phyloP scores from a whole-genome alignment of 768 basidiomycete genomes.

The Amanita exitialis region DNA sequence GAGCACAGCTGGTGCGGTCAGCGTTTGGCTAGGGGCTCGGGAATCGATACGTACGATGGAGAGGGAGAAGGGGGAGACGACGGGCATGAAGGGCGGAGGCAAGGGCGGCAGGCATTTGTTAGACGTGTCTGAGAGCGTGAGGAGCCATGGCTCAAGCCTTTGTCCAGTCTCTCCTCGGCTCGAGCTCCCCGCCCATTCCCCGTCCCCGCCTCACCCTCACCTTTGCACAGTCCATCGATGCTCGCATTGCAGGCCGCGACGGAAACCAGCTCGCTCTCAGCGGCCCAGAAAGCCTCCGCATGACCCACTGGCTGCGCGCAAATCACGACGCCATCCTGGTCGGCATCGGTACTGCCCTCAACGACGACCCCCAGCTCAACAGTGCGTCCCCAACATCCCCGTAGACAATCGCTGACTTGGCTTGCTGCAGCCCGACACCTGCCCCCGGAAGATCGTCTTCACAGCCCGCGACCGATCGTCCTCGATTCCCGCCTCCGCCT shows the following conservation, averaged over 20 bases:
- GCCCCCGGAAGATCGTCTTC: slow-evolving; percentile 29
- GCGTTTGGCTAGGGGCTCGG: background rate
- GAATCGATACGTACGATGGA: background rate
- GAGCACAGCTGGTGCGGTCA: background rate
- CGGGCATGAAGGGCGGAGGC: background rate
- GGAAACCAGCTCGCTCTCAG: slow-evolving; percentile 76
- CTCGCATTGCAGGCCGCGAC: slow-evolving; percentile 69
- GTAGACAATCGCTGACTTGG: background rate
- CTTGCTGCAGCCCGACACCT: slow-evolving; percentile 42
- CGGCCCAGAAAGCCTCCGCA: slow-evolving; percentile 77
- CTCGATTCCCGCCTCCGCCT: slow-evolving; percentile 72
- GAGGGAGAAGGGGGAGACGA: slow-evolving; percentile 1
- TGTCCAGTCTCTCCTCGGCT: slow-evolving; percentile 2
- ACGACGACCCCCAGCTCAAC: slow-evolving; percentile 93
- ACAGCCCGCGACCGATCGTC: slow-evolving; percentile 74
- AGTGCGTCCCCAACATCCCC: slow-evolving; percentile 33
- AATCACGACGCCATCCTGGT: slow-evolving; percentile 91
- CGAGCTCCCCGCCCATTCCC: no score
- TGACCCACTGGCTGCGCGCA: slow-evolving; percentile 94
- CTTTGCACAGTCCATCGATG: slow-evolving; percentile 82
- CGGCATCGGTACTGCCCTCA: slow-evolving; percentile 81
- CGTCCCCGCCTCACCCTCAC: slow-evolving; percentile 73
- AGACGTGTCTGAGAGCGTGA: slow-evolving; percentile 4
- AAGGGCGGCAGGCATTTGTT: background rate
- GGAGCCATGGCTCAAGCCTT: slow-evolving; percentile 4